Evolutionary conservation across 345 rosid genomes (phyloP).

Genomic region (Melastoma malabathricum): DNA sequence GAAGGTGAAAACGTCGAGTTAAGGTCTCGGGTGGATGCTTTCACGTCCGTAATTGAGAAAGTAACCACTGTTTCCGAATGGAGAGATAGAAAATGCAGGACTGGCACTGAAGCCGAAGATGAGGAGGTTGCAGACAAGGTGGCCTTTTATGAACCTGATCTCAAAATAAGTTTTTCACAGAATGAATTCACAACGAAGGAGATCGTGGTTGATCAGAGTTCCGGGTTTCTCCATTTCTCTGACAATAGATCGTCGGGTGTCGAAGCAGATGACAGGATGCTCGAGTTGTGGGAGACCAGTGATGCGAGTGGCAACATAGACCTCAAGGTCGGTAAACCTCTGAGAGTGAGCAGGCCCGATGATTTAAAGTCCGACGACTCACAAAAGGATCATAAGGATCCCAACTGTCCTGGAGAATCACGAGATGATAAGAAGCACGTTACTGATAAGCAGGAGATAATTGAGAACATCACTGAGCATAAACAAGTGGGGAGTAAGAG

Average conservation of each 20-base stretch:
- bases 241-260: conserved; percentile 39
- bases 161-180: conserved; percentile 15
- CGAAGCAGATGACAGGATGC: conserved; percentile 43
- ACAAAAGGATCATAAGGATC: conserved; percentile 20
- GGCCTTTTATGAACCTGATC: conserved; percentile 17
- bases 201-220: conserved; percentile 82
- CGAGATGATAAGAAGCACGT: conserved; percentile 51
- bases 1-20: conserved; percentile 46
- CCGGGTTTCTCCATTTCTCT: conserved; percentile 56
- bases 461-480: conserved; percentile 38
- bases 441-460: conserved; percentile 61
- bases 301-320: conserved; percentile 30
- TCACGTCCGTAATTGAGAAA: conserved; percentile 44
- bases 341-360: conserved; percentile 8
- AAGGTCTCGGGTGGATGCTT: conserved; percentile 32
- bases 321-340: conserved; percentile 34
- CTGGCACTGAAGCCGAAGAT: conserved; percentile 11
- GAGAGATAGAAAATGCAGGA: conserved; percentile 13
- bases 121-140: not conserved
- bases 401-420: conserved; percentile 31
- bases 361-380: conserved; percentile 4
- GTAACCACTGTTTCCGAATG: conserved; percentile 1
- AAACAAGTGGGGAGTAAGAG: conserved; percentile 42
- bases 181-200: conserved; percentile 60
- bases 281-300: conserved; percentile 45